phyloP scores from a whole-genome alignment of 495 filamentous ascomycete species.

The Geoglossum glabrum region DNA sequence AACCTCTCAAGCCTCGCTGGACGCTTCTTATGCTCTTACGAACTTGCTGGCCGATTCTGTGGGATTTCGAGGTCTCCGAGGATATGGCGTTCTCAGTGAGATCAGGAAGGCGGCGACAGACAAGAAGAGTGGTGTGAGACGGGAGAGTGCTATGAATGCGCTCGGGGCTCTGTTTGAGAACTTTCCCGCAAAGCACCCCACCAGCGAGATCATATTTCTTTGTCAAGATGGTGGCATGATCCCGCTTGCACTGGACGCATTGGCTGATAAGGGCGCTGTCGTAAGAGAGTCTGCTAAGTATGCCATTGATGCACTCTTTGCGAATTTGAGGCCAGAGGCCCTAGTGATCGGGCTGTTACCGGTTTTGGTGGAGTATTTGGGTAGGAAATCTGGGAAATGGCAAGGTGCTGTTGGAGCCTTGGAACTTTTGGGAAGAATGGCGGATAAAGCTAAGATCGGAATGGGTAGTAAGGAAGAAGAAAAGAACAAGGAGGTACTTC shows the following conservation, averaged over 20 bases:
- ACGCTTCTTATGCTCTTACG: conserved; percentile 66
- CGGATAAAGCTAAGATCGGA: conserved; percentile 74
- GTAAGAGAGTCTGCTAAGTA: conserved; percentile 87
- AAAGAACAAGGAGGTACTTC: conserved; percentile 63
- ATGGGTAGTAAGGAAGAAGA: conserved; percentile 62
- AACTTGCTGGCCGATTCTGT: conserved; percentile 59
- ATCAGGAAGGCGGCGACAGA: conserved; percentile 75
- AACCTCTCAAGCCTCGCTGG: conserved; percentile 69
- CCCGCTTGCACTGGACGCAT: conserved; percentile 52
- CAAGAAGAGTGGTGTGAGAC: conserved; percentile 74
- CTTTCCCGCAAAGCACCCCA: conserved; percentile 53
- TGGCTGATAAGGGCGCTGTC: conserved; percentile 76
- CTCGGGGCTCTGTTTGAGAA: conserved; percentile 84
- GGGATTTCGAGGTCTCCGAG: conserved; percentile 51
- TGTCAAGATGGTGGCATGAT: conserved; percentile 60
- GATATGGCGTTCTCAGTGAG: conserved; percentile 49
- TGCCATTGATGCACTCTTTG: conserved; percentile 76
- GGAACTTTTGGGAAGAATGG: conserved; percentile 69
- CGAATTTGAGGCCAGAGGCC: conserved; percentile 55
- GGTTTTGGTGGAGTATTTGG: conserved; percentile 5
- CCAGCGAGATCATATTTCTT: conserved; percentile 65
- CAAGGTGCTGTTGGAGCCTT: conserved; percentile 81
- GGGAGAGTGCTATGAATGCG: conserved; percentile 89
- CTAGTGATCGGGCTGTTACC: conserved; percentile 29
- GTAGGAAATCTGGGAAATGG: conserved; percentile 28